These are phyloP conservation scores for Yarrowia porcina DNA, from an alignment of 805 yeast genomes.

Conservation along the genomic window DNA sequence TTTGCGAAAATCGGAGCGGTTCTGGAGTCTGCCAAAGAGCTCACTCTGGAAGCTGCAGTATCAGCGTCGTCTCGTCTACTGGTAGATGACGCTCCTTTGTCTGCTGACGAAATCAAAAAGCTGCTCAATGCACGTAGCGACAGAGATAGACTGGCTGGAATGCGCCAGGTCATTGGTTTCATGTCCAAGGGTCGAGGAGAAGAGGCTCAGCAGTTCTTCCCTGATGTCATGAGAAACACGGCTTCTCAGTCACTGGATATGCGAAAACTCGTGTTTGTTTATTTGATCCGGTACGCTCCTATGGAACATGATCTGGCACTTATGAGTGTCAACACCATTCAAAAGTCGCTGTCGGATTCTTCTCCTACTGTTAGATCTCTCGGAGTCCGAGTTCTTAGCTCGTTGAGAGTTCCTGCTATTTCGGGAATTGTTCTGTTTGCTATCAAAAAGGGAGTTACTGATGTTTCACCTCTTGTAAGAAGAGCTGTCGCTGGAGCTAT, in stretches of 20 bases:
- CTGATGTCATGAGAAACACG: slow-evolving; percentile 86
- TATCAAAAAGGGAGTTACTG: slow-evolving; percentile 63
- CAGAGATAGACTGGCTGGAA: slow-evolving; percentile 57
- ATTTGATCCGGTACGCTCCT: slow-evolving; percentile 73
- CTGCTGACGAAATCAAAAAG: slow-evolving; percentile 63
- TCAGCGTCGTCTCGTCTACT: slow-evolving; percentile 61
- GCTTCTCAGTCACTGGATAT: slow-evolving; percentile 63
- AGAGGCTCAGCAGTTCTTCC: slow-evolving; percentile 55
- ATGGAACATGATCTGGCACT: slow-evolving; percentile 85
- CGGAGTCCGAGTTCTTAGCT: slow-evolving; percentile 74
- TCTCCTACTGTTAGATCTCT: slow-evolving; percentile 65
- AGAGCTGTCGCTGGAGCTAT: slow-evolving; percentile 75
- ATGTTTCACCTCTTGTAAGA: slow-evolving; percentile 74
- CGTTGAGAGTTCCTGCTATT: slow-evolving; percentile 77
- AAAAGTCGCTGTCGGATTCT: slow-evolving; percentile 71
- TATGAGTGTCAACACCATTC: slow-evolving; percentile 85
- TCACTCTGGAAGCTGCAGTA: slow-evolving; percentile 79
- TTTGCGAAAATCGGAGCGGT: slow-evolving; percentile 62
- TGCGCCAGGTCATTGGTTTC: slow-evolving; percentile 49
- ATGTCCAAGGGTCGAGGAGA: slow-evolving; percentile 37
- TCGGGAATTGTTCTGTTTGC: slow-evolving; percentile 74
- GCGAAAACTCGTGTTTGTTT: slow-evolving; percentile 71
- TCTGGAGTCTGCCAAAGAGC: slow-evolving; percentile 73
- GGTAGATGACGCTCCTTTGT: slow-evolving; percentile 57
- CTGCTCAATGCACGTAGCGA: slow-evolving; percentile 67